Base-by-base conservation (phyloP, 352 stramenopile genomes). In the Plasmopara viticola region DNA sequence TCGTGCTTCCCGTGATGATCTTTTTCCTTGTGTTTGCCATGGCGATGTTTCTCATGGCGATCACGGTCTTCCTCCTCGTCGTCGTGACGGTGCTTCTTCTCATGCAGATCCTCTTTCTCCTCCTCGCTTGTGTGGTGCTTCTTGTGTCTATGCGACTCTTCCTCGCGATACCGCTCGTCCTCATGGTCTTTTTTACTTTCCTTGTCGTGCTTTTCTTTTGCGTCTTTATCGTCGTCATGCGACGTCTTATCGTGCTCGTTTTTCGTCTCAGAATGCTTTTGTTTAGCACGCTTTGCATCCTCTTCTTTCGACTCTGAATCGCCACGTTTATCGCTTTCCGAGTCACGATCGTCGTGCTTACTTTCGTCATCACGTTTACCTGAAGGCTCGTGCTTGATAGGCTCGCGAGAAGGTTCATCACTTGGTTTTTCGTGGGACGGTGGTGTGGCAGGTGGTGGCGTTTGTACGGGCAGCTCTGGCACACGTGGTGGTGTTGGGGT, bases 231-330 rank as follows among this genome's bases (percentile, higher is more conserved):
- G 20, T 25, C 40, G 13, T 58, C 30, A 15, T 44, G 39, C 10
- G 31, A 35, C 4, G 1, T 12, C 31, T 54, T 31, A 5, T 53
- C 40, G 8, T 41, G 20, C 18, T 44, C 42, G 12, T 9, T 9
- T 15, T 61, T 49, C 31, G 41, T 30, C 13, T 60, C 39, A 15
- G n/a, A 34, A 31, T 60, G 40, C 9, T 57, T 51, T 33, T 51
- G 53, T 5, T 49, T 50, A 37, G 53, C 45, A 8, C 48, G 58
- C 44, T 51, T 57, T 20, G 25, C 29, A 41, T 54, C 28, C 10
- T 50, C 51, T 18, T 31, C 40, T 9, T 56, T 29, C 18, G 5
- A 29, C 20, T 14, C 50, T 12, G 48, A 57, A 7, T 44, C 10
- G 28, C 59, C 28, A 29, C 10, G 46, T 18, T 13, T 9, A n/a